These are phyloP conservation scores for Diaporthe sp. DNA, from an alignment of 2,329 filamentous ascomycete species.

Conservation along the genomic window DNA sequence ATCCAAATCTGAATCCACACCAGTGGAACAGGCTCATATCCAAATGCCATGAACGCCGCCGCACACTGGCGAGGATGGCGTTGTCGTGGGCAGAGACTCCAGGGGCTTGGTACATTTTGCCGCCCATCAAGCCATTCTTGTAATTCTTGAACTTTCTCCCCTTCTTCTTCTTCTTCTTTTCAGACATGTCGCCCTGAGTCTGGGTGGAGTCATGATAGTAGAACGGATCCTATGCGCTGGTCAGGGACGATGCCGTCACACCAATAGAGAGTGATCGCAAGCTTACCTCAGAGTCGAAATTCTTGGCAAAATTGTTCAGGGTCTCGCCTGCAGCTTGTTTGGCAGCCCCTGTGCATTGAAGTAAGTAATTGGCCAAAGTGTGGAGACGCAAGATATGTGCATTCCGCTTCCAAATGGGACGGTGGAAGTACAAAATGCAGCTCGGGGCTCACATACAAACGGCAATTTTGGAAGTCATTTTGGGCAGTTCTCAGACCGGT, in stretches of 20 bases:
- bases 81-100: slow-evolving; percentile 88
- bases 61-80: slow-evolving; percentile 86
- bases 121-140: slow-evolving; percentile 76
- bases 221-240: slow-evolving; percentile 80
- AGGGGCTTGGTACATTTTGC: slow-evolving; percentile 61
- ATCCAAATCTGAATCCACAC: slow-evolving; percentile 87
- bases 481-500: not conserved
- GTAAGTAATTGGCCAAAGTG: not conserved
- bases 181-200: slow-evolving; percentile 65
- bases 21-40: slow-evolving; percentile 88
- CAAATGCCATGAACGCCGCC: slow-evolving; percentile 85
- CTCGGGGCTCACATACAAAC: not conserved
- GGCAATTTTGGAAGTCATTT: slow-evolving; percentile 10
- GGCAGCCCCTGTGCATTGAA: not conserved
- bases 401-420: not conserved
- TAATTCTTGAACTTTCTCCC: slow-evolving; percentile 78
- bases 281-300: slow-evolving; percentile 45
- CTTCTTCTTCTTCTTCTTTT: slow-evolving; percentile 35
- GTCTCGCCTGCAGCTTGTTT: slow-evolving; percentile 21
- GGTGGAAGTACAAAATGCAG: not conserved
- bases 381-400: not conserved
- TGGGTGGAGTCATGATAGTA: slow-evolving; percentile 86
- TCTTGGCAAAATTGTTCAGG: slow-evolving; percentile 35
- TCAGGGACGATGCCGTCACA: not conserved
- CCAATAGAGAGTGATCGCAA: not conserved